phyloP scores from a whole-genome alignment of 2,329 filamentous ascomycete genomes.

The Monilinia laxa region DNA sequence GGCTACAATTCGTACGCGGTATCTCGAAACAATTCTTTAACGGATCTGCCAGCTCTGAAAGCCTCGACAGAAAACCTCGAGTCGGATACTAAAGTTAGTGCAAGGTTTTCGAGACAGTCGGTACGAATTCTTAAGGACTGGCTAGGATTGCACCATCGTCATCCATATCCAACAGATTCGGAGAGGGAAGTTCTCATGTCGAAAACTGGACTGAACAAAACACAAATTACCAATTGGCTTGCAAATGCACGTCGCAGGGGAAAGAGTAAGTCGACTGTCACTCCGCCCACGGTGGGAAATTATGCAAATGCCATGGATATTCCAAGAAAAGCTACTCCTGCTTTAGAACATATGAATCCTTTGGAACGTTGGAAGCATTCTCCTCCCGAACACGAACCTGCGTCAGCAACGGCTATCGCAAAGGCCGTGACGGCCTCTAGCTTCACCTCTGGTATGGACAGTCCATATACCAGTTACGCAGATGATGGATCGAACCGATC shows the following conservation, averaged over 20 bases:
- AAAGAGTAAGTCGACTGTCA: slow-evolving; percentile 69
- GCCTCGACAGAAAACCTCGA: slow-evolving; percentile 60
- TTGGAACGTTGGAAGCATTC: slow-evolving; percentile 69
- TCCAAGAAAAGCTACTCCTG: slow-evolving; percentile 59
- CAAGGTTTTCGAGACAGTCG: slow-evolving; percentile 77
- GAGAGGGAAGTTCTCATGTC: slow-evolving; percentile 79
- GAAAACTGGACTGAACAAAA: slow-evolving; percentile 76
- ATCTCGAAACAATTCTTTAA: slow-evolving; percentile 27
- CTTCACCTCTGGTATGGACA: slow-evolving; percentile 55
- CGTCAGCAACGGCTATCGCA: slow-evolving; percentile 61
- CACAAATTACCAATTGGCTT: slow-evolving; percentile 88
- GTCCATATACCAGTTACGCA: slow-evolving; percentile 54
- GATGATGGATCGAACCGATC: slow-evolving; percentile 62
- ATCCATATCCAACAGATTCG: slow-evolving; percentile 85
- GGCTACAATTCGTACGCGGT: slow-evolving; percentile 23
- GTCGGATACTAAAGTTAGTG: slow-evolving; percentile 66
- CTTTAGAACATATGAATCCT: slow-evolving; percentile 56
- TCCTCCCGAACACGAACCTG: slow-evolving; percentile 68
- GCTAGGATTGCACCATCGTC: slow-evolving; percentile 74
- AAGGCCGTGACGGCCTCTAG: slow-evolving; percentile 56
- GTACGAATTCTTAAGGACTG: slow-evolving; percentile 81
- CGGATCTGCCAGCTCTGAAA: slow-evolving; percentile 30
- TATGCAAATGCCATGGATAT: slow-evolving; percentile 70
- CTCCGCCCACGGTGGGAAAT: slow-evolving; percentile 64
- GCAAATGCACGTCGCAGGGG: slow-evolving; percentile 83